Evolutionary conservation across 208 protist species (phyloP), one percentile per base, ranked within the genome.

Genomic region (Wallacemonas sp.): DNA sequence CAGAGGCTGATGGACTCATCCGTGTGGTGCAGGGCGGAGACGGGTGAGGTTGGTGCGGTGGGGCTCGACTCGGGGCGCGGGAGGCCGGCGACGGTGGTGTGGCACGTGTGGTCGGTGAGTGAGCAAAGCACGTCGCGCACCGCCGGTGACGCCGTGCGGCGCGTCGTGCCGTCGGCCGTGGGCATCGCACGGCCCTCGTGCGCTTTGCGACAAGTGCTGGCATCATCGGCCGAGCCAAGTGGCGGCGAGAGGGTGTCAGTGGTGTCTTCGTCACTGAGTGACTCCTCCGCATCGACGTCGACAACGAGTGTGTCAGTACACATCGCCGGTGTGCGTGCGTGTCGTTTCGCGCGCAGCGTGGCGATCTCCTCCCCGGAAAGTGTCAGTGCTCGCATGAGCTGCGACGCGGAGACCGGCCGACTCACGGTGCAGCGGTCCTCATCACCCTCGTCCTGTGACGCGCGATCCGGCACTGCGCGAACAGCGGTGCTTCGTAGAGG

Each of bases 161-260:
- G 38, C 8, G 68, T 55, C 0, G 68, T 69, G 19, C 42, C 45
- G 29, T 68, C 62, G 0, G 53, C 19, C 62, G 55, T 65, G 1
- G 54, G 39, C 21, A 44, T 4, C 3, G 53, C 0, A 1, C n/a
- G n/a, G n/a, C n/a, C n/a, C n/a, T n/a, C n/a, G n/a, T n/a, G n/a
- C n/a, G n/a, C n/a, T n/a, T n/a, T n/a, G n/a, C n/a, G n/a, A n/a
- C n/a, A n/a, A n/a, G n/a, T n/a, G n/a, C n/a, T n/a, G n/a, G n/a
- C n/a, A n/a, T n/a, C n/a, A n/a, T n/a, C n/a, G n/a, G n/a, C n/a
- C n/a, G n/a, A n/a, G n/a, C n/a, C n/a, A n/a, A n/a, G n/a, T n/a
- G n/a, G n/a, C n/a, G n/a, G n/a, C n/a, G n/a, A n/a, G n/a, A n/a
- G n/a, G n/a, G n/a, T 22, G 8, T 50, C 44, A 13, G 15, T 22